Evolutionary conservation across 2,329 filamentous ascomycete genomes (phyloP).

Genomic region (Fonsecaea erecta): DNA sequence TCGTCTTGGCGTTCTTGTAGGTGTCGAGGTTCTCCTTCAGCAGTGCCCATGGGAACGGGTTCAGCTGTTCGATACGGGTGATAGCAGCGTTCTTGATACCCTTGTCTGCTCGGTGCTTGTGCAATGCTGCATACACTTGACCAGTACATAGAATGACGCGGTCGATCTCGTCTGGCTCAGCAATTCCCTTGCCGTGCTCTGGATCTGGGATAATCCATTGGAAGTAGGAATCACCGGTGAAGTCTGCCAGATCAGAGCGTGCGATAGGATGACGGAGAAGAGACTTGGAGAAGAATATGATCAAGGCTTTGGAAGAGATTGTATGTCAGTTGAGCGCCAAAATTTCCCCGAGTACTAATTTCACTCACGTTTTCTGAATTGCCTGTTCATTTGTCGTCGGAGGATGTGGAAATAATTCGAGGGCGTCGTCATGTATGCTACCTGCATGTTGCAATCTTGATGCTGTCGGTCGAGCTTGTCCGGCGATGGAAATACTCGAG

Average conservation of each 20-base stretch:
- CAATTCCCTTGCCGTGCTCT: slow-evolving; percentile 77
- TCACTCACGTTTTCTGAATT: slow-evolving; percentile 95
- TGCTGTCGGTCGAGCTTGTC: slow-evolving; percentile 96
- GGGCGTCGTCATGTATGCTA: slow-evolving; percentile 95
- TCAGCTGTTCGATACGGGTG: slow-evolving; percentile 94
- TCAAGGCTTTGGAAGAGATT: slow-evolving; percentile 65
- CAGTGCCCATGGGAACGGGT: slow-evolving; percentile 98
- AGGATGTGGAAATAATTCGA: slow-evolving; percentile 96
- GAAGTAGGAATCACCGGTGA: slow-evolving; percentile 90
- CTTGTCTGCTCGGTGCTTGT: slow-evolving; percentile 88
- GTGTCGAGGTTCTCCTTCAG: slow-evolving; percentile 94
- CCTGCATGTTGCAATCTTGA: slow-evolving; percentile 99
- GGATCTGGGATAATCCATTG: slow-evolving; percentile 94
- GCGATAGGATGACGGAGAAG: slow-evolving; percentile 92
- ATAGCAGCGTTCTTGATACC: slow-evolving; percentile 89
- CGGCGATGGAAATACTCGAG: slow-evolving; percentile 82
- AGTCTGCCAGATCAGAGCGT: slow-evolving; percentile 87
- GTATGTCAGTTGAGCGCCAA: slow-evolving; percentile 6
- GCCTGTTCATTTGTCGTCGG: slow-evolving; percentile 95
- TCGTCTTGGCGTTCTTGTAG: slow-evolving; percentile 96
- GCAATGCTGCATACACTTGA: slow-evolving; percentile 87
- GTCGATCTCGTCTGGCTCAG: slow-evolving; percentile 81
- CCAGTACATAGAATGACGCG: slow-evolving; percentile 93
- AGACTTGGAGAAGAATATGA: slow-evolving; percentile 98
- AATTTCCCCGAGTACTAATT: not conserved